Evolutionary conservation across 2,329 filamentous ascomycete genomes (phyloP).

Genomic region (Endothia cerciana): DNA sequence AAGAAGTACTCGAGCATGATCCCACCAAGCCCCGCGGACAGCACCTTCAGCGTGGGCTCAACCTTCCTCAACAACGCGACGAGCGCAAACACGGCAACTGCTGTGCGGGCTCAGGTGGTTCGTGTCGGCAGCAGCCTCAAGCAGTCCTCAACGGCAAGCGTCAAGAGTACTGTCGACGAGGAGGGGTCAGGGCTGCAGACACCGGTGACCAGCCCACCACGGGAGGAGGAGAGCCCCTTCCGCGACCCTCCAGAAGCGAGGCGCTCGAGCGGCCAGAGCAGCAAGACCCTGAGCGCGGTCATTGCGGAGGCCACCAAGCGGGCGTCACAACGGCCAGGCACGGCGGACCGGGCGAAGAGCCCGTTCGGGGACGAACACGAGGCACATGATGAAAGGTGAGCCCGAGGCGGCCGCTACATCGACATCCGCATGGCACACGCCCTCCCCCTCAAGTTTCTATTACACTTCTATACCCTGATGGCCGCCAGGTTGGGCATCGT

Average conservation of each 20-base stretch:
- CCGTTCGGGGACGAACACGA: constrained; percentile 65
- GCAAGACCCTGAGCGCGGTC: constrained; percentile 56
- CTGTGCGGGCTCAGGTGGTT: constrained; percentile 61
- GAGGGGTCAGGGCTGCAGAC: constrained; percentile 39
- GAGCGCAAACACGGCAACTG: constrained; percentile 56
- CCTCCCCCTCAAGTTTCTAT: neutral
- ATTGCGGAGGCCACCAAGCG: constrained; percentile 56
- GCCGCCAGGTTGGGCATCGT: neutral
- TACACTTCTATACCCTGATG: constrained; percentile 14
- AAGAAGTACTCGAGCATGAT: constrained; percentile 56
- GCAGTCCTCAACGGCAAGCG: constrained; percentile 45
- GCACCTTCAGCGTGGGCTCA: constrained; percentile 69
- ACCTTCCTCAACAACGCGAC: constrained; percentile 70
- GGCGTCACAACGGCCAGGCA: constrained; percentile 41
- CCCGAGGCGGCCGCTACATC: neutral
- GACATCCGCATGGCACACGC: constrained; percentile 1
- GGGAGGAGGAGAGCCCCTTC: constrained; percentile 61
- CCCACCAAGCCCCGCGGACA: constrained; percentile 56
- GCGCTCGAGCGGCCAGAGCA: constrained; percentile 47
- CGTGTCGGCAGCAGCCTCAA: constrained; percentile 58
- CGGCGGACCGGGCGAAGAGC: constrained; percentile 44
- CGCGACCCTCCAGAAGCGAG: constrained; percentile 53
- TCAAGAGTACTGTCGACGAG: constrained; percentile 34
- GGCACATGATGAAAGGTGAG: constrained; percentile 48
- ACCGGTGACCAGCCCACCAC: constrained; percentile 54